These are phyloP conservation scores for Backusella psychrophila DNA, from an alignment of 192 early-diverging fungal genomes.

Conservation along the genomic window DNA sequence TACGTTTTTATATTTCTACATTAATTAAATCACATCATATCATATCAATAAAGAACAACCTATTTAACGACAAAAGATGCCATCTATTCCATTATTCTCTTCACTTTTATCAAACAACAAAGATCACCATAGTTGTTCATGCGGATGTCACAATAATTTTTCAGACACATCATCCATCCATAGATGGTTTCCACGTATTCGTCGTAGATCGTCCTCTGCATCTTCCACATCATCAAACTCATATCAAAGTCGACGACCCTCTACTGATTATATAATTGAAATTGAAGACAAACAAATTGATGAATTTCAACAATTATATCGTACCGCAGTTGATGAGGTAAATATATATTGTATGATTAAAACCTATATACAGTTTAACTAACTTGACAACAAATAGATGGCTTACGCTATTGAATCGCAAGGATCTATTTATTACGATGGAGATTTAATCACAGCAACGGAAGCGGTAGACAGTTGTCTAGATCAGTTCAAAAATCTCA, in stretches of 20 bases:
- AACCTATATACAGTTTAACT: neutral
- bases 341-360: neutral
- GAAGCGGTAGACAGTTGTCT: constrained; percentile 14
- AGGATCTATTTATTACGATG: constrained; percentile 24
- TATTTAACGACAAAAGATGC: constrained; percentile 1
- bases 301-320: constrained; percentile 9
- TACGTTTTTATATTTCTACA: neutral
- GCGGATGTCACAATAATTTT: constrained; percentile 4
- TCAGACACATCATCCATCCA: neutral
- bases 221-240: constrained; percentile 5
- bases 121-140: neutral
- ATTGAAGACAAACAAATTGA: constrained; percentile 4
- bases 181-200: constrained; percentile 17
- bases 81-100: constrained; percentile 12
- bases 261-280: constrained; percentile 1
- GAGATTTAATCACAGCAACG: constrained; percentile 12
- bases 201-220: constrained; percentile 15
- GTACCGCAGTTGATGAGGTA: constrained; percentile 17
- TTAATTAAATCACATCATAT: neutral
- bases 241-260: neutral
- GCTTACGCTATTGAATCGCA: constrained; percentile 20
- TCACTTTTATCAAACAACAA: constrained; percentile 3
- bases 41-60: neutral
- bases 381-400: constrained; percentile 1
- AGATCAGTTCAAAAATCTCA: neutral